Conservation (phyloP, 345 rosid genomes). For the Gossypium rotundifolium region DNA sequence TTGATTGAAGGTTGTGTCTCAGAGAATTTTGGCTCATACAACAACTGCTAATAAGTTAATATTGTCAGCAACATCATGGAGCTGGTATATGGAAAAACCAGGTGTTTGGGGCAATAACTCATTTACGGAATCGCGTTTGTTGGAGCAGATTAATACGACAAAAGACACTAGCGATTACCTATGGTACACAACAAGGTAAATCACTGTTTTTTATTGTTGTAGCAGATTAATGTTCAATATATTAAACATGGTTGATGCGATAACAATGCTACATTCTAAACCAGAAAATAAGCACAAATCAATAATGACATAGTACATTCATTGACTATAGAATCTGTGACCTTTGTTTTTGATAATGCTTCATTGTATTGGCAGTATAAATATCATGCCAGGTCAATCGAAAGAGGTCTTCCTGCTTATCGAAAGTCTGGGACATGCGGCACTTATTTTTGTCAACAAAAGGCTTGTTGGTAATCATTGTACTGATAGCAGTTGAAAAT, state of each 20-base stretch:
- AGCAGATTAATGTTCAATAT: background rate
- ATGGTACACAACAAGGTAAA: conserved; percentile 58
- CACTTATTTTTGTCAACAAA: conserved; percentile 51
- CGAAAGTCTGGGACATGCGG: conserved; percentile 59
- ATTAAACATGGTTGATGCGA: background rate
- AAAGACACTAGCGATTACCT: conserved; percentile 53
- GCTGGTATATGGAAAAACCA: conserved; percentile 51
- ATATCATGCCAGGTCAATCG: conserved; percentile 19
- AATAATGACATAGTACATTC: background rate
- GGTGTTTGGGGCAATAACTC: conserved; percentile 48
- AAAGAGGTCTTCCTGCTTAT: conserved; percentile 24
- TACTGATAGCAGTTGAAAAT: background rate
- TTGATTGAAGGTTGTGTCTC: conserved; percentile 45
- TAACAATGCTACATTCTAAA: background rate
- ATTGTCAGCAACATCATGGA: conserved; percentile 30
- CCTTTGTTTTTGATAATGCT: conserved; percentile 10
- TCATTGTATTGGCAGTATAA: conserved; percentile 30
- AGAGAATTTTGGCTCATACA: conserved; percentile 28
- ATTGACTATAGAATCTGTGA: background rate
- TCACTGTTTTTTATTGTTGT: background rate
- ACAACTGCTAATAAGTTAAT: conserved; percentile 17
- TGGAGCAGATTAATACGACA: conserved; percentile 58
- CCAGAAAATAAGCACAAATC: background rate
- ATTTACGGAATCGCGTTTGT: conserved; percentile 30
- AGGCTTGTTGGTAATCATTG: conserved; percentile 30